Evolutionary conservation across 73 alveolate genomes (phyloP).

Genomic region (Uronychia setigera): DNA sequence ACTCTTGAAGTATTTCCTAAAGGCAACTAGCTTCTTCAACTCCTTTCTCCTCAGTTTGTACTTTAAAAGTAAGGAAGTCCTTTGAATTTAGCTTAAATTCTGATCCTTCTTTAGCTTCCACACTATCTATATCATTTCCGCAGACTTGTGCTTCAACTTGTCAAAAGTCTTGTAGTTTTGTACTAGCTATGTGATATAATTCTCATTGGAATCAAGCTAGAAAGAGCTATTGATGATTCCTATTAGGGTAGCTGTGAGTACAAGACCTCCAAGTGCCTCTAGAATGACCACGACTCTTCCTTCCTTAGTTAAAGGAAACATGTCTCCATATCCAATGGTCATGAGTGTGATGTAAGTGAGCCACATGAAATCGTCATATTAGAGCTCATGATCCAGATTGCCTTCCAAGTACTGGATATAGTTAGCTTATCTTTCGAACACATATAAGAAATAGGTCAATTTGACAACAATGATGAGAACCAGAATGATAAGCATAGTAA

Average conservation of each 20-base stretch:
- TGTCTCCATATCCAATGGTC: conserved; percentile 12
- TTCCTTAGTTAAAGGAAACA: background rate
- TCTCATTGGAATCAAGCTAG: background rate
- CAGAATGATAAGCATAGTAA: background rate
- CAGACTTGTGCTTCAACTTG: background rate
- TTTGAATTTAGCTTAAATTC: no score
- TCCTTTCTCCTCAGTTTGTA: background rate
- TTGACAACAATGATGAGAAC: background rate
- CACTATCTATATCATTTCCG: background rate
- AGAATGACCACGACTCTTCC: conserved; percentile 7
- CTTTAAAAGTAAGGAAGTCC: no score
- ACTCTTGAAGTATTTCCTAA: background rate
- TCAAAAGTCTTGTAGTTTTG: background rate
- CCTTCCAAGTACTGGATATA: background rate
- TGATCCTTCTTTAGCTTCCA: background rate
- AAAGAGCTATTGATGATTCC: background rate
- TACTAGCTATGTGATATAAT: background rate
- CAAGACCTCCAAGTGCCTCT: background rate
- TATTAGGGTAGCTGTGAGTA: background rate
- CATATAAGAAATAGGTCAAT: background rate
- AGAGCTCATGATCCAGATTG: background rate
- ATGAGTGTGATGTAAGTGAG: conserved; percentile 5
- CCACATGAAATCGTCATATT: conserved; percentile 1
- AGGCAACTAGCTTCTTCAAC: background rate
- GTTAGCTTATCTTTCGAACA: background rate